Percentiles rank a stretch among this genome's conserved stretches.
Evolutionary conservation across 192 early-diverging fungal genomes (phyloP).

Genomic region (Paraglomus occultum): DNA sequence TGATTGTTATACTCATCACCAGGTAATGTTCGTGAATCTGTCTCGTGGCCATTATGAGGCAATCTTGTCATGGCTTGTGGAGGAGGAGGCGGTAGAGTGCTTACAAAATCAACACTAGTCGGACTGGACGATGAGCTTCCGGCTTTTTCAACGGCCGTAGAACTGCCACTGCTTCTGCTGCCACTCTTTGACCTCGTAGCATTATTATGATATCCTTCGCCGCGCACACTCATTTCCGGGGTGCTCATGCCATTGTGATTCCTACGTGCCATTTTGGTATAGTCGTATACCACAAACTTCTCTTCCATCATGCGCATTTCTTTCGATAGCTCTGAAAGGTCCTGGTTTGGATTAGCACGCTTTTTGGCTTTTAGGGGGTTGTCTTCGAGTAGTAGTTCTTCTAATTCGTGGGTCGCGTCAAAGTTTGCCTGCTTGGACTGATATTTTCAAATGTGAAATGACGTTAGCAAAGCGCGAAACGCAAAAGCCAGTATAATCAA

Average conservation of each 20-base stretch:
- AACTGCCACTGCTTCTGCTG: conserved; percentile 8
- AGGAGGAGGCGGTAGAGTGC: neutral
- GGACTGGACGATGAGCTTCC: neutral
- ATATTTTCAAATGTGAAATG: neutral
- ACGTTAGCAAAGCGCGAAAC: neutral
- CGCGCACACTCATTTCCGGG: too few species aligned
- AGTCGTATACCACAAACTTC: conserved; percentile 74
- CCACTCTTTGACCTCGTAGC: conserved; percentile 10
- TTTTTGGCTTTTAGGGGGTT: conserved; percentile 85
- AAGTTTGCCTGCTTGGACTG: conserved; percentile 89
- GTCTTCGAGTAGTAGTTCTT: conserved; percentile 96
- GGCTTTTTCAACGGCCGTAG: conserved; percentile 5
- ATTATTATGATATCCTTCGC: neutral
- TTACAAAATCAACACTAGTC: neutral
- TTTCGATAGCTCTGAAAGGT: conserved; percentile 44
- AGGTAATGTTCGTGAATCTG: neutral
- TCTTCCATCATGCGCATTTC: conserved; percentile 80
- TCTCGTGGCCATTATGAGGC: neutral
- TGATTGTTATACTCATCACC: neutral
- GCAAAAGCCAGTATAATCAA: neutral
- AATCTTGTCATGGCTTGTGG: neutral
- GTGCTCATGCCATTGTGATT: too few species aligned
- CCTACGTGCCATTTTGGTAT: conserved; percentile 50
- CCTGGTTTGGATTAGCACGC: conserved; percentile 43
- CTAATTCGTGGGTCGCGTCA: conserved; percentile 93